Evolutionary conservation across 495 filamentous ascomycete species (phyloP).

Genomic region (Talaromyces ruber): DNA sequence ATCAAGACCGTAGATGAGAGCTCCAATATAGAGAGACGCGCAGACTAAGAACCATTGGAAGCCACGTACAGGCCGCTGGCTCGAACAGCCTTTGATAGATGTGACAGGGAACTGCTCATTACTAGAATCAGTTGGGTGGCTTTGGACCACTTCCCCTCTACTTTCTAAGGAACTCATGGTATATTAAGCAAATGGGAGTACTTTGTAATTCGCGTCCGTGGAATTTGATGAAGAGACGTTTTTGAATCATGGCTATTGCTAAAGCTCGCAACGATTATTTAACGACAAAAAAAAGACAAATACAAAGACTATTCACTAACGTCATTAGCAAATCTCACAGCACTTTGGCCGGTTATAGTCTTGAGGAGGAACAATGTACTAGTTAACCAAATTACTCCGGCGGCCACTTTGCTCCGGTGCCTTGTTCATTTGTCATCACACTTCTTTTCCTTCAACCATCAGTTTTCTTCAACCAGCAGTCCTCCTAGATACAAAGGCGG

Average conservation of each 20-base stretch:
- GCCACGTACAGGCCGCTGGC: not conserved
- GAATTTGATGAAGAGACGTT: not conserved
- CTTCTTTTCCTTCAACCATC: not conserved
- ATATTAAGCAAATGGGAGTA: not conserved
- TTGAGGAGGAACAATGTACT: not conserved
- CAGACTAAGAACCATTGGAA: not conserved
- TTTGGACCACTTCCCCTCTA: not conserved
- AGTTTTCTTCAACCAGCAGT: too few relatives aligned
- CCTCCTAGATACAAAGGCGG: not conserved
- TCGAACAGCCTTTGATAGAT: not conserved
- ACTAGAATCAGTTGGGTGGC: not conserved
- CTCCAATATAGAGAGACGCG: not conserved
- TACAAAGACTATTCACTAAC: too few relatives aligned
- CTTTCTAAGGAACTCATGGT: not conserved
- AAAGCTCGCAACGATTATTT: not conserved
- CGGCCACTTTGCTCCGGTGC: not conserved
- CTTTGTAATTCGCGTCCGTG: not conserved
- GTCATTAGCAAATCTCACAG: not conserved
- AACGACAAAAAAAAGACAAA: too few relatives aligned
- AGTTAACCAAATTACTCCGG: not conserved
- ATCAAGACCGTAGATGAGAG: slow-evolving; percentile 47
- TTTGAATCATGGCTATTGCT: not conserved
- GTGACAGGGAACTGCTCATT: not conserved
- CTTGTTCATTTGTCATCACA: not conserved
- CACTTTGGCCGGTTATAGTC: not conserved